Evolutionary conservation across 495 filamentous ascomycete genomes (phyloP).

Genomic region (Xylona heveae): DNA sequence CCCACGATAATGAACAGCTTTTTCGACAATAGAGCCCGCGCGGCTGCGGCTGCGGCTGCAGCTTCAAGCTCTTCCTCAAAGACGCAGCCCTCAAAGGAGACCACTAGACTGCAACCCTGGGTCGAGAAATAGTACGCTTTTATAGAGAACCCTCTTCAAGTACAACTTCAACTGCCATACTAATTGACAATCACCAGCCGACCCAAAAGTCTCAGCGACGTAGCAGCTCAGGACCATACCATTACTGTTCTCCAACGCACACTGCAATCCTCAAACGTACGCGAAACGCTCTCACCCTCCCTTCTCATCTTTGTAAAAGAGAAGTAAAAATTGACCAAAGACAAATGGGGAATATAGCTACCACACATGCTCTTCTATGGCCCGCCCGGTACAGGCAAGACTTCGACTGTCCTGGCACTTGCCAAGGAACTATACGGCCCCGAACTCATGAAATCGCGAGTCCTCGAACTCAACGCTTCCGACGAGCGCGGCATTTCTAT

Average conservation of each 20-base stretch:
- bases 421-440: conserved; percentile 96
- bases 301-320: conserved; percentile 1
- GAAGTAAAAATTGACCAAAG: conserved; percentile 2
- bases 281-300: conserved; percentile 7
- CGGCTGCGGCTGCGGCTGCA: conserved; percentile 29
- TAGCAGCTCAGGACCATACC: conserved; percentile 95
- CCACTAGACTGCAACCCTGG: conserved; percentile 64
- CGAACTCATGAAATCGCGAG: conserved; percentile 77
- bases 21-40: conserved; percentile 86
- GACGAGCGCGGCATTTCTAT: conserved; percentile 96
- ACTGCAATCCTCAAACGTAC: conserved; percentile 79
- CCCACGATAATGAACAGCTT: conserved; percentile 45
- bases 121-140: conserved; percentile 91
- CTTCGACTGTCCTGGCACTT: conserved; percentile 90
- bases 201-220: conserved; percentile 81
- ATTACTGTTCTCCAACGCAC: conserved; percentile 80
- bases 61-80: conserved; percentile 23
- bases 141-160: background rate
- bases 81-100: conserved; percentile 37
- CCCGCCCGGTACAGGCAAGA: conserved; percentile 93
- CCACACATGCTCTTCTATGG: conserved; percentile 99
- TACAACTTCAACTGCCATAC: background rate
- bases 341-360: conserved; percentile 28
- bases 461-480: conserved; percentile 95
- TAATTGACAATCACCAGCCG: conserved; percentile 32